A percentile compares a stretch with the other conserved stretches of the same genome.
phyloP scores from a whole-genome alignment of 2,329 filamentous ascomycete genomes.

The Penicillium sp. region DNA sequence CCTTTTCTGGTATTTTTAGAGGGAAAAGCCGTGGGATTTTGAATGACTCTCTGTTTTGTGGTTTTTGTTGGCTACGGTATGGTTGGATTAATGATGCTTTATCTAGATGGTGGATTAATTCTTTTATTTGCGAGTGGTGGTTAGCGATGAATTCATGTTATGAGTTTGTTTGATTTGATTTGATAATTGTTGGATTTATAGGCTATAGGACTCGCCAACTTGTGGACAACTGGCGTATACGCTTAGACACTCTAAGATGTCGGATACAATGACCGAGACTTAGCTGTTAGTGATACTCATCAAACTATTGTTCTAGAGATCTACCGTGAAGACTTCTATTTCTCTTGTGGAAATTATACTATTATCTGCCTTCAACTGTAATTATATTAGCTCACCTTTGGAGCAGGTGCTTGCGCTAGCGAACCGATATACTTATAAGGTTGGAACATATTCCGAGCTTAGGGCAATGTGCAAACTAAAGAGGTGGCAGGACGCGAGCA shows the following conservation, averaged over 20 bases:
- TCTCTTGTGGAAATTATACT: background rate
- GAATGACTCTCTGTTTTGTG: background rate
- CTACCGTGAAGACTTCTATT: background rate
- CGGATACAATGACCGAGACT: background rate
- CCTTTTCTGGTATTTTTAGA: constrained; percentile 13
- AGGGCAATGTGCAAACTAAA: too few relatives aligned
- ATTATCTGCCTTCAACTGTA: too few relatives aligned
- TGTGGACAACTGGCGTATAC: background rate
- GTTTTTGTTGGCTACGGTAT: background rate
- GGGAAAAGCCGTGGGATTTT: constrained; percentile 5
- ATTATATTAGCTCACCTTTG: too few relatives aligned
- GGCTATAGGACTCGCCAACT: background rate
- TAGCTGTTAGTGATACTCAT: background rate
- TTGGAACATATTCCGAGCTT: too few relatives aligned
- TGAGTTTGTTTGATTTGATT: background rate
- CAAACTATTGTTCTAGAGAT: background rate
- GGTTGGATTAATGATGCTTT: background rate
- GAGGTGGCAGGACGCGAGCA: too few relatives aligned
- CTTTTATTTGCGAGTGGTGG: constrained; percentile 10
- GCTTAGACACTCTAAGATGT: too few relatives aligned
- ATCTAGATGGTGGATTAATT: constrained; percentile 10
- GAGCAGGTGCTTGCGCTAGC: too few relatives aligned
- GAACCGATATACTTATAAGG: too few relatives aligned
- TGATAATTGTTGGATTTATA: background rate
- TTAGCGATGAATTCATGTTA: constrained; percentile 10